phyloP scores from a whole-genome alignment of 2,329 filamentous ascomycete species.

The Ceratocystis diversiconidia region DNA sequence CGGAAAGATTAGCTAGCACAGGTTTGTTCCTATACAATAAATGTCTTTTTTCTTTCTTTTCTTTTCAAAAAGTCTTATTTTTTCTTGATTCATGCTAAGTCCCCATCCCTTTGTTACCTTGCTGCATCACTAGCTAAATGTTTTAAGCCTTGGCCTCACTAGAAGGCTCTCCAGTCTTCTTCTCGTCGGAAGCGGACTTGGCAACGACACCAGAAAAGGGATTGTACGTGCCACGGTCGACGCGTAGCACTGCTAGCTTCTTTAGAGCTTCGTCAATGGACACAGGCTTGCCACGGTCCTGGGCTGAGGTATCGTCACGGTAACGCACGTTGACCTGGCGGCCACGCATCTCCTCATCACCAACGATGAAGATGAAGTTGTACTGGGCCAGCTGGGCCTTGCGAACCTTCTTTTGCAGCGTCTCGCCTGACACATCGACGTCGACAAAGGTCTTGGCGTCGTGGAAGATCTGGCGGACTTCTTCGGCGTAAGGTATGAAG shows the following conservation, averaged over 20 bases:
- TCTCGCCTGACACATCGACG: constrained; percentile 48
- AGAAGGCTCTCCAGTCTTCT: constrained; percentile 7
- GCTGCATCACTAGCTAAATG: neutral
- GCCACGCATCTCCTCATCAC: constrained; percentile 45
- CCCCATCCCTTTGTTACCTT: neutral
- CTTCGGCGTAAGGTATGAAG: constrained; percentile 58
- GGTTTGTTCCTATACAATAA: neutral
- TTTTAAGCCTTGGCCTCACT: constrained; percentile 3
- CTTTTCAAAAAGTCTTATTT: constrained; percentile 14
- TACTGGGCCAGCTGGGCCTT: constrained; percentile 68
- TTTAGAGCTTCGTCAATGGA: constrained; percentile 42
- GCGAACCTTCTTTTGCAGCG: constrained; percentile 79
- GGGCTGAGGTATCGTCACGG: constrained; percentile 47
- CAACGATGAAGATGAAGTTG: constrained; percentile 66
- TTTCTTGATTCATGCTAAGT: constrained; percentile 17
- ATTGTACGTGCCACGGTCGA: constrained; percentile 26
- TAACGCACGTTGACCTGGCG: constrained; percentile 50
- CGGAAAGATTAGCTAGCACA: neutral
- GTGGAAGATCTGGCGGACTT: constrained; percentile 56
- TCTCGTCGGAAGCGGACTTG: constrained; percentile 11
- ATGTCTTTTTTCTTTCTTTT: constrained; percentile 14
- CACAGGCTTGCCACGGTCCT: constrained; percentile 46
- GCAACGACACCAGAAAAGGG: constrained; percentile 18
- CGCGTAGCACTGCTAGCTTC: constrained; percentile 39
- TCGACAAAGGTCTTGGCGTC: constrained; percentile 52